Percentiles rank a stretch among this genome's conserved stretches.
Evolutionary conservation across 2,329 filamentous ascomycete species (phyloP).

Genomic region (Elsinoe necatrix): DNA sequence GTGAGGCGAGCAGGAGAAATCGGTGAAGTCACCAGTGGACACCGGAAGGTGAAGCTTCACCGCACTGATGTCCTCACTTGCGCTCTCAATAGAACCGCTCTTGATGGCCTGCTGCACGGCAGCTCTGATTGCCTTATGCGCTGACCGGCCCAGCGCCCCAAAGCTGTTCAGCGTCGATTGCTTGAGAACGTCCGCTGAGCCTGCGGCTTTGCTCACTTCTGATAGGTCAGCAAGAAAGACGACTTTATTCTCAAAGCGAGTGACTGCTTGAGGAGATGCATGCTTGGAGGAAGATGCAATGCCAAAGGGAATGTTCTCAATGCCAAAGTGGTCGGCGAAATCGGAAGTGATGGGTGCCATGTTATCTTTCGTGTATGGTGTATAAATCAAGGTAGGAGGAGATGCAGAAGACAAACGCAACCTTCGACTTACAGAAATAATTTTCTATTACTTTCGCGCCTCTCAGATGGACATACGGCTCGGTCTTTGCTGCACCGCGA

Average conservation of each 20-base stretch:
- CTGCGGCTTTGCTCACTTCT: constrained; percentile 14
- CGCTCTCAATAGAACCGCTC: constrained; percentile 23
- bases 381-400: background rate
- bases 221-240: constrained; percentile 39
- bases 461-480: background rate
- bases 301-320: constrained; percentile 47
- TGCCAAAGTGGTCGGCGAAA: constrained; percentile 38
- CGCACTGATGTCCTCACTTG: constrained; percentile 31
- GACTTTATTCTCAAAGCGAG: constrained; percentile 43
- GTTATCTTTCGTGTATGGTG: background rate
- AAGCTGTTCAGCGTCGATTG: constrained; percentile 42
- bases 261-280: constrained; percentile 38
- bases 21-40: constrained; percentile 48
- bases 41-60: constrained; percentile 49
- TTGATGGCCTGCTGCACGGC: constrained; percentile 33
- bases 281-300: constrained; percentile 39
- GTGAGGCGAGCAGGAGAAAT: constrained; percentile 48
- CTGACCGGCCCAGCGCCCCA: constrained; percentile 37
- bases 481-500: constrained; percentile 8
- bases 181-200: constrained; percentile 24
- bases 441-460: background rate
- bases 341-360: constrained; percentile 10
- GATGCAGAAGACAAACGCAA: background rate
- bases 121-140: constrained; percentile 32
- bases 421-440: background rate